Percentiles rank a stretch among this genome's conserved stretches.
These are phyloP conservation scores for Paralagenidium karlingii DNA, from an alignment of 352 stramenopile genomes.

Conservation along the genomic window DNA sequence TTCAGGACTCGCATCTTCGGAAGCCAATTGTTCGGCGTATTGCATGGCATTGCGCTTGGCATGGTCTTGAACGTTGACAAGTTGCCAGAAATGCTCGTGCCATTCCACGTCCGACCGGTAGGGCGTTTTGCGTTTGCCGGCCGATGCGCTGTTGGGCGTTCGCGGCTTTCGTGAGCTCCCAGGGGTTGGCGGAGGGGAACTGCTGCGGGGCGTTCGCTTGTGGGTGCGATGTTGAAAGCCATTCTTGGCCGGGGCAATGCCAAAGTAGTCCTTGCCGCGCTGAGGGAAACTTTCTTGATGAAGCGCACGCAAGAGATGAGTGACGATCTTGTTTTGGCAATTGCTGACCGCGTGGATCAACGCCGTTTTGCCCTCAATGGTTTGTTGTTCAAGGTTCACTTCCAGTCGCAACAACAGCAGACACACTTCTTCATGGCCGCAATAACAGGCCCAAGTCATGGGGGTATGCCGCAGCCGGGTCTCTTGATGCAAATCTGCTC, in stretches of 20 bases:
- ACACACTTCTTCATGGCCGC: slow-evolving; percentile 45
- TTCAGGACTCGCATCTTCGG: neutral
- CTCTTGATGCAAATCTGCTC: slow-evolving; percentile 29
- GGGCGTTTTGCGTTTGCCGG: no score
- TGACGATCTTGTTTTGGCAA: slow-evolving; percentile 28
- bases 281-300: slow-evolving; percentile 22
- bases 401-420: slow-evolving; percentile 29
- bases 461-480: slow-evolving; percentile 45
- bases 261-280: no score
- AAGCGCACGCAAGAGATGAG: slow-evolving; percentile 31
- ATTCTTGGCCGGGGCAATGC: no score
- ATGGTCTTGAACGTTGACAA: slow-evolving; percentile 17
- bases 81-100: slow-evolving; percentile 37
- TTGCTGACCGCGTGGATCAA: slow-evolving; percentile 57
- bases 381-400: slow-evolving; percentile 21
- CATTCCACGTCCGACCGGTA: slow-evolving; percentile 37
- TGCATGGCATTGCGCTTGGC: slow-evolving; percentile 17
- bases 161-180: neutral
- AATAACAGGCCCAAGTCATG: slow-evolving; percentile 66
- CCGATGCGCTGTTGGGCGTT: neutral
- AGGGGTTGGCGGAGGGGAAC: no score
- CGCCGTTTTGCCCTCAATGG: slow-evolving; percentile 45
- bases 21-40: slow-evolving; percentile 17
- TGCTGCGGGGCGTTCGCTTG: no score
- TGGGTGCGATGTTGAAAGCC: no score